These are phyloP conservation scores for Alternaria angustiovoidea DNA, from an alignment of 2,329 filamentous ascomycete genomes.

Conservation along the genomic window DNA sequence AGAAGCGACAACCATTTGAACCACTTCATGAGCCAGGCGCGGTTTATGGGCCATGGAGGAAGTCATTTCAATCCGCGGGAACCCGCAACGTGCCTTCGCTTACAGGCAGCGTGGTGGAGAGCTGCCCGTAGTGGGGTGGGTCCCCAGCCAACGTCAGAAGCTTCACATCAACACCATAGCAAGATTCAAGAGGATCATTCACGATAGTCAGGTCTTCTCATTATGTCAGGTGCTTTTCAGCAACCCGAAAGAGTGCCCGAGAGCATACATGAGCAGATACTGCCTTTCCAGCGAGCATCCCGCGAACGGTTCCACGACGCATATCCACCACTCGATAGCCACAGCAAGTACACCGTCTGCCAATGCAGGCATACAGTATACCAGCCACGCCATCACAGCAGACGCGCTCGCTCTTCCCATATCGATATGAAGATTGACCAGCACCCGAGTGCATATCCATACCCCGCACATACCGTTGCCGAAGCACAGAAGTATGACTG, in stretches of 20 bases:
- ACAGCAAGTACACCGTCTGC: constrained; percentile 23
- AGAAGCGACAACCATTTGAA: background rate
- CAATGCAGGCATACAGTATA: constrained; percentile 22
- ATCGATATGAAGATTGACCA: constrained; percentile 40
- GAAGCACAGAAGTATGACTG: constrained; percentile 30
- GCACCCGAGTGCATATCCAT: constrained; percentile 35
- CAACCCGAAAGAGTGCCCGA: constrained; percentile 27
- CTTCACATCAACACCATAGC: constrained; percentile 32
- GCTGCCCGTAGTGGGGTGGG: constrained; percentile 16
- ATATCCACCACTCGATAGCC: constrained; percentile 24
- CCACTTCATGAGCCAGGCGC: background rate
- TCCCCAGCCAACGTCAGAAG: constrained; percentile 12
- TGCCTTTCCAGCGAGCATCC: constrained; percentile 31
- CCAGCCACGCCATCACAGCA: constrained; percentile 28
- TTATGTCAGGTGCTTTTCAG: constrained; percentile 32
- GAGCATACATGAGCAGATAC: constrained; percentile 37
- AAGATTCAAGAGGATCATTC: background rate
- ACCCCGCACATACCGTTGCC: constrained; percentile 32
- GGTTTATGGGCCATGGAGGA: background rate
- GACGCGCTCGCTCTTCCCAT: constrained; percentile 47
- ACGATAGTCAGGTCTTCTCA: constrained; percentile 31
- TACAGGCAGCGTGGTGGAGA: constrained; percentile 10
- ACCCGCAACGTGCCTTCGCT: constrained; percentile 22
- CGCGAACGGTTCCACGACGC: constrained; percentile 31
- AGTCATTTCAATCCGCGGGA: constrained; percentile 9